A percentile compares a stretch with the other conserved stretches of the same genome.
phyloP scores from a whole-genome alignment of 1,284 basidiomycete genomes.

The Grifola frondosa region DNA sequence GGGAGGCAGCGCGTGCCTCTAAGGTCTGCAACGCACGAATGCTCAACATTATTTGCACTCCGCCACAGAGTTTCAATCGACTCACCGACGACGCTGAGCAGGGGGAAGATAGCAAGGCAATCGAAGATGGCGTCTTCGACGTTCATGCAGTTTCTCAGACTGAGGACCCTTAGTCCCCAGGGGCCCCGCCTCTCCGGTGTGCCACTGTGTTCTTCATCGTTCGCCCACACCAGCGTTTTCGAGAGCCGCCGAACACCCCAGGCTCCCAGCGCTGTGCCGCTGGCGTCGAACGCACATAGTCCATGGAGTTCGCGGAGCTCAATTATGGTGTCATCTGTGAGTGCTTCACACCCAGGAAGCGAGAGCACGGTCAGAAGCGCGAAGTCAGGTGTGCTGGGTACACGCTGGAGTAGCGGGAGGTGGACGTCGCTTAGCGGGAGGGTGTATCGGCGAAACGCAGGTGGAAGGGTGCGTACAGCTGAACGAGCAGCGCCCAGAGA shows the following conservation, averaged over 20 bases:
- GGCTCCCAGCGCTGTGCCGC: conserved; percentile 48
- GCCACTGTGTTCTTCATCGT: conserved; percentile 12
- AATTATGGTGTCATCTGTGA: conserved; percentile 55
- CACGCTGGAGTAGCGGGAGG: conserved; percentile 55
- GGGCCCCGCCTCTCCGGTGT: conserved; percentile 41
- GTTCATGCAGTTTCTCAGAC: conserved; percentile 45
- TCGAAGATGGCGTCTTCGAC: conserved; percentile 43
- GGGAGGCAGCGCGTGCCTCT: conserved; percentile 11
- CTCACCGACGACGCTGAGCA: conserved; percentile 58
- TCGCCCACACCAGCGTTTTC: conserved; percentile 27
- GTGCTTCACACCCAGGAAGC: conserved; percentile 47
- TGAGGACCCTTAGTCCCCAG: conserved; percentile 56
- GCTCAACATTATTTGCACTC: too few relatives aligned
- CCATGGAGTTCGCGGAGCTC: conserved; percentile 49
- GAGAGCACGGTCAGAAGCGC: conserved; percentile 62
- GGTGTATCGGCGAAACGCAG: conserved; percentile 39
- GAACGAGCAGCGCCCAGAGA: conserved; percentile 60
- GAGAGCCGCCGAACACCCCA: conserved; percentile 46
- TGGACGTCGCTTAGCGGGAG: conserved; percentile 53
- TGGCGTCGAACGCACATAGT: conserved; percentile 62
- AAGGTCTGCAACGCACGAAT: conserved; percentile 36
- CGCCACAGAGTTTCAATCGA: conserved; percentile 9
- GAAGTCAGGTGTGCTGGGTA: conserved; percentile 53
- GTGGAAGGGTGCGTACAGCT: conserved; percentile 56
- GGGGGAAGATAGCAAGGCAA: conserved; percentile 44